Evolutionary conservation across 2,329 filamentous ascomycete genomes (phyloP).

Genomic region (Mariannaea sp.): DNA sequence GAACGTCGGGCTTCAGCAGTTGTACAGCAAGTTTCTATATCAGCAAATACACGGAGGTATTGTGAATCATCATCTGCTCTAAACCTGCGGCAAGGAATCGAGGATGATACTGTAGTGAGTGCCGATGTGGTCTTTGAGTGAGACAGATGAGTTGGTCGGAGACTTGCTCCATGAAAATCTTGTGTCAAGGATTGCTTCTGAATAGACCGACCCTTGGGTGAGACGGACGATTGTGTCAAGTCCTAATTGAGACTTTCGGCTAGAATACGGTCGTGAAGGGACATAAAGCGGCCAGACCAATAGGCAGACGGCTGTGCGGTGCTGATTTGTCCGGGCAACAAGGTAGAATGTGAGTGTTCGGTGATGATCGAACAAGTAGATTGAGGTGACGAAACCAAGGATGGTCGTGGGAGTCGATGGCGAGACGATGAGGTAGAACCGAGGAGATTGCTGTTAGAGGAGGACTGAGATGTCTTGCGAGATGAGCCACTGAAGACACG

Average conservation of each 20-base stretch:
- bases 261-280: conserved; percentile 56
- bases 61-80: conserved; percentile 48
- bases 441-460: conserved; percentile 26
- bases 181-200: conserved; percentile 19
- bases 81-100: conserved; percentile 15
- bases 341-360: conserved; percentile 13
- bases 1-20: conserved; percentile 54
- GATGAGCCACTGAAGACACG: conserved; percentile 20
- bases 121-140: conserved; percentile 43
- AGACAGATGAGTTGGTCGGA: conserved; percentile 38
- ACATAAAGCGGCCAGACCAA: conserved; percentile 66
- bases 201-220: background rate
- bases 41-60: conserved; percentile 50
- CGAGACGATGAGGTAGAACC: conserved; percentile 28
- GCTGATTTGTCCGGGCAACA: conserved; percentile 42
- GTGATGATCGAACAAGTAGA: conserved; percentile 26
- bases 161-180: conserved; percentile 24
- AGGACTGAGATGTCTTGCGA: conserved; percentile 28
- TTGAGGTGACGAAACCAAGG: conserved; percentile 26
- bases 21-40: conserved; percentile 53
- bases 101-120: conserved; percentile 32
- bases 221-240: background rate
- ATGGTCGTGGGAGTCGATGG: conserved; percentile 26
- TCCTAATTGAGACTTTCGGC: conserved; percentile 36
- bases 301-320: conserved; percentile 56